These are phyloP conservation scores for Teunomyces aglyptinius DNA, from an alignment of 805 yeast genomes.

Conservation along the genomic window DNA sequence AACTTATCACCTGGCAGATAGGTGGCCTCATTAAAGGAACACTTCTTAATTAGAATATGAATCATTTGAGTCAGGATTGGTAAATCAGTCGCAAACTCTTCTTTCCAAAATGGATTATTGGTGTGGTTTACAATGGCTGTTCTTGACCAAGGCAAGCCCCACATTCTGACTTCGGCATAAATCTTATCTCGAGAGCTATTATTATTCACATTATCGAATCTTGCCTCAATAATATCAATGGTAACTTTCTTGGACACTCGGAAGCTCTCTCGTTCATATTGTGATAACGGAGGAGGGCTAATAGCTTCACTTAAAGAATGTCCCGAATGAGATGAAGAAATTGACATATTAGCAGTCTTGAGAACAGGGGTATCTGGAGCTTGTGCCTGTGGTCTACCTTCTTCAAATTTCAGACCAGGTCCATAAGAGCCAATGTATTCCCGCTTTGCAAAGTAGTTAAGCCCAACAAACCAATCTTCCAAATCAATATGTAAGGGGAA, in stretches of 20 bases:
- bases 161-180: constrained; percentile 70
- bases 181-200: constrained; percentile 22
- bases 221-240: constrained; percentile 66
- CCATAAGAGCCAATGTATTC: constrained; percentile 46
- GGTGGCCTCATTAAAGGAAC: constrained; percentile 18
- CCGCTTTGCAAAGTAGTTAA: constrained; percentile 59
- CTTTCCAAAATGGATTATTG: constrained; percentile 77
- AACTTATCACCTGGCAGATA: constrained; percentile 37
- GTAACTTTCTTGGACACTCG: constrained; percentile 53
- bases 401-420: constrained; percentile 2
- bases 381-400: background rate
- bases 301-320: background rate
- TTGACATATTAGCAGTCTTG: background rate
- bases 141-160: constrained; percentile 75
- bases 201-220: constrained; percentile 33
- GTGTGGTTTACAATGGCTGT: constrained; percentile 60
- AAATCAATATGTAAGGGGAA: constrained; percentile 68
- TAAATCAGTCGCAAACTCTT: constrained; percentile 61
- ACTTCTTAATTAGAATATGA: constrained; percentile 46
- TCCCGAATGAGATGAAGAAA: constrained; percentile 2
- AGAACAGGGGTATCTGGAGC: background rate
- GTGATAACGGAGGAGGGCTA: constrained; percentile 9
- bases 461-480: constrained; percentile 74
- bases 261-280: constrained; percentile 26
- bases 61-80: constrained; percentile 55